These are phyloP conservation scores for Volvariella surrecta DNA, from an alignment of 1,284 basidiomycete species.

Conservation along the genomic window DNA sequence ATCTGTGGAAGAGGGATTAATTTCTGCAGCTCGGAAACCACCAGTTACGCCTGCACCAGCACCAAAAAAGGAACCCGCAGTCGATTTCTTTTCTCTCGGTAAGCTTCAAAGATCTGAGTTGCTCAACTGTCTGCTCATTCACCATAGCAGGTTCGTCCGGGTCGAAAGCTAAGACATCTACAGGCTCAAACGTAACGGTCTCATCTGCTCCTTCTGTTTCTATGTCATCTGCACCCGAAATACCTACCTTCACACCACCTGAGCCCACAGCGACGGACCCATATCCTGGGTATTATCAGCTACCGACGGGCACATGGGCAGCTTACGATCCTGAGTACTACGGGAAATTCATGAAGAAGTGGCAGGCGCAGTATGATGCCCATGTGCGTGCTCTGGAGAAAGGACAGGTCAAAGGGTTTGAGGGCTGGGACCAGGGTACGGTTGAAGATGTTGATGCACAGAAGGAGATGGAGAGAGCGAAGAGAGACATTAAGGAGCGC, in stretches of 20 bases:
- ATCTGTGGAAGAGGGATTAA: constrained; percentile 46
- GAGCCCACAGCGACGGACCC: constrained; percentile 68
- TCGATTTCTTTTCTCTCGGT: constrained; percentile 63
- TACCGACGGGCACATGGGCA: constrained; percentile 74
- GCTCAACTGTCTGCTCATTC: no score
- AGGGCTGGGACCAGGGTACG: constrained; percentile 43
- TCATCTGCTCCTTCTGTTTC: constrained; percentile 15
- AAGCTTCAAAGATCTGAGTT: constrained; percentile 7
- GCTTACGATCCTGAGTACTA: constrained; percentile 76
- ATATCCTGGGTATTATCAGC: constrained; percentile 85
- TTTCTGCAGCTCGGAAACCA: constrained; percentile 16
- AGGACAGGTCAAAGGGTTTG: constrained; percentile 54
- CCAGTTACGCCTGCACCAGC: constrained; percentile 12
- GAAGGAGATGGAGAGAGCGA: constrained; percentile 68
- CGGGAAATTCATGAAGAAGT: constrained; percentile 59
- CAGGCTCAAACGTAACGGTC: constrained; percentile 10
- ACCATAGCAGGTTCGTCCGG: constrained; percentile 11
- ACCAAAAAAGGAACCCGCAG: constrained; percentile 23
- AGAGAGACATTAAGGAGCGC: constrained; percentile 56
- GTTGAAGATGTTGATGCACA: constrained; percentile 59
- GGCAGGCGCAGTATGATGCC: constrained; percentile 61
- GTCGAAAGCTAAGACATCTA: constrained; percentile 5
- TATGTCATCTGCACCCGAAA: constrained; percentile 58
- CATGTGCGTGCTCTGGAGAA: constrained; percentile 67
- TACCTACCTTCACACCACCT: constrained; percentile 68